Percentiles rank a stretch among this genome's conserved stretches.
These are phyloP conservation scores for Globisporangium carolinianum DNA, from an alignment of 352 stramenopile species.

Conservation along the genomic window DNA sequence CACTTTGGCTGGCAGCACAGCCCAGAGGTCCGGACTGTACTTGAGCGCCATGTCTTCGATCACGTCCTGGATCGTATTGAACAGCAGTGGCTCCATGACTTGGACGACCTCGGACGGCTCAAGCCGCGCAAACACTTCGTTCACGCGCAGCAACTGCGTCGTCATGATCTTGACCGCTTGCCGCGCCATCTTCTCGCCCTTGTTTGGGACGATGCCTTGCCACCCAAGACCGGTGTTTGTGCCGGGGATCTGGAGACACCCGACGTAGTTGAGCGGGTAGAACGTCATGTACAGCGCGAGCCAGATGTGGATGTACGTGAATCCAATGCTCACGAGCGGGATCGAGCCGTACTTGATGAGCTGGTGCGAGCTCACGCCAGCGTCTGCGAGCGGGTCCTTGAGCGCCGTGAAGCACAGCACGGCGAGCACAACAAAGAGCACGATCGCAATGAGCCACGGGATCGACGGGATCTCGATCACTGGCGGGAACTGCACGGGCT, in stretches of 20 bases:
- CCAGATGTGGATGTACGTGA: constrained; percentile 95
- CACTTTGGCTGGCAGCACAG: constrained; percentile 63
- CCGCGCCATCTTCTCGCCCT: constrained; percentile 96
- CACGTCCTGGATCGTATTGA: constrained; percentile 86
- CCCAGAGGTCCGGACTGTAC: constrained; percentile 84
- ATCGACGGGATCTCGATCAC: constrained; percentile 76
- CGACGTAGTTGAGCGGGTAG: constrained; percentile 92
- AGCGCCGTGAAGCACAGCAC: constrained; percentile 79
- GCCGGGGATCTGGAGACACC: constrained; percentile 79
- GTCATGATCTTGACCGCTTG: constrained; percentile 92
- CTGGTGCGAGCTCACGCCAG: constrained; percentile 49
- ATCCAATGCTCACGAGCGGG: constrained; percentile 79
- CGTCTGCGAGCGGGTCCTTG: constrained; percentile 38
- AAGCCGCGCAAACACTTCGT: constrained; percentile 91
- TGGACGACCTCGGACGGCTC: constrained; percentile 88
- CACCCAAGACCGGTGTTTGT: constrained; percentile 93
- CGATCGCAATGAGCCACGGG: constrained; percentile 31
- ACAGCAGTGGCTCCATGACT: constrained; percentile 89
- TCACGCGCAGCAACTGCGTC: constrained; percentile 88
- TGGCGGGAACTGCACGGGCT: constrained; percentile 70
- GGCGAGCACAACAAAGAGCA: constrained; percentile 44
- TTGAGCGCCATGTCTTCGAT: constrained; percentile 87
- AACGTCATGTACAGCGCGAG: constrained; percentile 98
- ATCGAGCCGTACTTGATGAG: constrained; percentile 82
- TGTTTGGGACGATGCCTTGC: constrained; percentile 97